phyloP scores from a whole-genome alignment of 169 alveolate genomes.

The Nephromyces sp. region DNA sequence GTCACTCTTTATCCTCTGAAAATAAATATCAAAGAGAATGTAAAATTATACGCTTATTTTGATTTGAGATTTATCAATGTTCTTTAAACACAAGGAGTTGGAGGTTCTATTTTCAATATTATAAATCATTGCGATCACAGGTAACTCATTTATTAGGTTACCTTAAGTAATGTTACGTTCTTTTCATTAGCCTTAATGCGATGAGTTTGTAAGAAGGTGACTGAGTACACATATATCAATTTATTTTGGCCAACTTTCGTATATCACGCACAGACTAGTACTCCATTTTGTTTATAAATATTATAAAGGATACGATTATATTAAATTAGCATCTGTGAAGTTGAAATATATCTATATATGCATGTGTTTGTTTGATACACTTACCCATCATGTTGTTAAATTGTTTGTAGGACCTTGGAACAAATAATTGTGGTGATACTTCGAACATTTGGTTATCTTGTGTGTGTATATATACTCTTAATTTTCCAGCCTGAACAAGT shows the following conservation, averaged over 20 bases:
- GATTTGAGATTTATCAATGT: neutral
- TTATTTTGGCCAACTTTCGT: neutral
- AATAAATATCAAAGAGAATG: neutral
- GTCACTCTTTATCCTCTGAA: neutral
- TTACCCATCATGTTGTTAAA: conserved; percentile 35
- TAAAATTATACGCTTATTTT: neutral
- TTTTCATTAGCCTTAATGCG: neutral
- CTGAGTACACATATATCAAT: neutral
- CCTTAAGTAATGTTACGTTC: neutral
- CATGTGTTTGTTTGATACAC: neutral
- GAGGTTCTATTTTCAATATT: neutral
- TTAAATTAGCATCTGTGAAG: neutral
- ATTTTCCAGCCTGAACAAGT: conserved; percentile 37
- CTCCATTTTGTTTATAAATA: neutral
- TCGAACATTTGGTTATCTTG: conserved; percentile 51
- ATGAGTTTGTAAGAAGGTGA: neutral
- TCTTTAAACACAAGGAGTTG: neutral
- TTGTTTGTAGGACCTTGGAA: conserved; percentile 52
- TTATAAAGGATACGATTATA: neutral
- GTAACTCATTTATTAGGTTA: neutral
- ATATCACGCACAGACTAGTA: neutral
- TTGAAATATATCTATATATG: neutral
- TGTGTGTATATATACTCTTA: conserved; percentile 54
- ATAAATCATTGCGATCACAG: neutral
- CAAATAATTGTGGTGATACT: conserved; percentile 55